Conservation (phyloP, 208 protist genomes). For the Trypanosomatidae sp. region DNA sequence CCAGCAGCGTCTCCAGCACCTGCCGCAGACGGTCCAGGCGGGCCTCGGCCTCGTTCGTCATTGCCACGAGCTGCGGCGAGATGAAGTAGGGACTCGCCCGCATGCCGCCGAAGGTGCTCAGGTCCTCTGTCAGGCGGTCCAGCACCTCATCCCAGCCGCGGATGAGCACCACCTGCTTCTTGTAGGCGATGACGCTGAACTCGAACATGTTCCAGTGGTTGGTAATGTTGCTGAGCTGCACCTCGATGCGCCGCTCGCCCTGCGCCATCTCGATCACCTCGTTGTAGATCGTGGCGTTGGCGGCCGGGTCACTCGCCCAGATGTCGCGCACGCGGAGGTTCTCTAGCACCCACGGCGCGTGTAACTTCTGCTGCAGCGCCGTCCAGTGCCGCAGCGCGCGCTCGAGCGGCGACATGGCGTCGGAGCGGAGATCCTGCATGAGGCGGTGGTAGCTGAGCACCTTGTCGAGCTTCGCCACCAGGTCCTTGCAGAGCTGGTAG, state of each 20-base stretch:
- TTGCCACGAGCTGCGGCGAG: constrained; percentile 60
- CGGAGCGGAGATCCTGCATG: constrained; percentile 92
- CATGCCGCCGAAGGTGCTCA: constrained; percentile 94
- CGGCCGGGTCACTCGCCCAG: constrained; percentile 90
- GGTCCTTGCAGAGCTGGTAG: constrained; percentile 62
- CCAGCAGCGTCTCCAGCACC: constrained; percentile 93
- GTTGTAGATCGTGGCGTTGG: constrained; percentile 93
- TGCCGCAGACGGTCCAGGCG: constrained; percentile 91
- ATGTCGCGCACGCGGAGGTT: constrained; percentile 84
- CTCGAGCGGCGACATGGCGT: constrained; percentile 91
- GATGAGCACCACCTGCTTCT: constrained; percentile 94
- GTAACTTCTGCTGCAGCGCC: constrained; percentile 85
- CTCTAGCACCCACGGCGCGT: constrained; percentile 90
- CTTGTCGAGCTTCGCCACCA: constrained; percentile 44
- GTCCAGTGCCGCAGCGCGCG: constrained; percentile 75
- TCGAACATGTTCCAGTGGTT: constrained; percentile 93
- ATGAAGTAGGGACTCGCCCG: constrained; percentile 96
- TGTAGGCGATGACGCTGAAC: constrained; percentile 95
- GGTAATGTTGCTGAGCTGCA: constrained; percentile 83
- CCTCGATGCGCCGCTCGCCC: constrained; percentile 84
- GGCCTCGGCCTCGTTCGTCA: constrained; percentile 90
- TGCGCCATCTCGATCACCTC: constrained; percentile 91
- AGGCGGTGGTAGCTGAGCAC: constrained; percentile 65
- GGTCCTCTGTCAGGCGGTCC: constrained; percentile 93
- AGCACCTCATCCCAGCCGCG: constrained; percentile 98